Evolutionary conservation across 345 rosid species (phyloP).

Genomic region (Populus tremula): DNA sequence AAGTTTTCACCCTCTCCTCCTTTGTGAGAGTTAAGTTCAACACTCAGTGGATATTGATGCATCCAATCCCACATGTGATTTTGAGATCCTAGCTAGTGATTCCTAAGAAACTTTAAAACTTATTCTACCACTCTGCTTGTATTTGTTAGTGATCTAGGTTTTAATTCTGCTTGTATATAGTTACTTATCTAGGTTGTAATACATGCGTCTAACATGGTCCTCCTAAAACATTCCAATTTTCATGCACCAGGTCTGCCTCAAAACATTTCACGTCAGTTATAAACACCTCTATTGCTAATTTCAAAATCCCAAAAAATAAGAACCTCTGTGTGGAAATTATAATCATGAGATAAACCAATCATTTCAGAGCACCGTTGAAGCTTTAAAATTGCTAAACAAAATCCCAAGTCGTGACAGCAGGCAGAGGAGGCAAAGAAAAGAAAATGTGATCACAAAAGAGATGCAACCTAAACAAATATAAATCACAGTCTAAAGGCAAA

Average conservation of each 20-base stretch:
- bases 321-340: not conserved
- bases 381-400: no score
- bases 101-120: not conserved
- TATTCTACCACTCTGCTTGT: not conserved
- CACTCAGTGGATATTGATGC: not conserved
- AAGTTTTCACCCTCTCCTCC: not conserved
- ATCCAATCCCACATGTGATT: not conserved
- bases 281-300: not conserved
- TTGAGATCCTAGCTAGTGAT: not conserved
- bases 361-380: not conserved
- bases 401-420: no score
- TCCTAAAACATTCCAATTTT: not conserved
- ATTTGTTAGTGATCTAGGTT: not conserved
- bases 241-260: not conserved
- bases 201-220: not conserved
- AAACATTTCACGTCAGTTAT: not conserved
- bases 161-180: not conserved
- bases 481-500: not conserved
- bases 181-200: no score
- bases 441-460: not conserved
- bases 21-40: not conserved
- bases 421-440: no score
- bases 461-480: not conserved
- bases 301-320: not conserved
- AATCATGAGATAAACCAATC: not conserved